A percentile compares a stretch with the other conserved stretches of the same genome.
These are phyloP conservation scores for Pythium insidiosum DNA, from an alignment of 352 stramenopile genomes.

Conservation along the genomic window DNA sequence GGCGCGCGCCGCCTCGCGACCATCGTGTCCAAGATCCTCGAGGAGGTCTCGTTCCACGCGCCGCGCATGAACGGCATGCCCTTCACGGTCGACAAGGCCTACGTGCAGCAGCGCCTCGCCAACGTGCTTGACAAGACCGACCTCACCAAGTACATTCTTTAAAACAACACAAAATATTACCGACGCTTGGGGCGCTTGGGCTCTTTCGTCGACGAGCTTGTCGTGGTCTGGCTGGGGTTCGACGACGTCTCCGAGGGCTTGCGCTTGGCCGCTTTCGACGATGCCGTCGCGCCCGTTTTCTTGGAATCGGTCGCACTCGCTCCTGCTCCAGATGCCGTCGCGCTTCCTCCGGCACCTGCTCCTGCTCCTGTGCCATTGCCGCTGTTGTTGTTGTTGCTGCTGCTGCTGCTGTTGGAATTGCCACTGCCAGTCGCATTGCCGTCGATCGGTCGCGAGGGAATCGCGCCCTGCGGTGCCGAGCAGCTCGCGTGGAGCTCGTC, in stretches of 20 bases:
- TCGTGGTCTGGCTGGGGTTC: too few relatives aligned
- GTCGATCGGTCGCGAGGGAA: constrained; percentile 12
- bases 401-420: neutral
- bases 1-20: constrained; percentile 96
- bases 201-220: too few relatives aligned
- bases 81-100: constrained; percentile 89
- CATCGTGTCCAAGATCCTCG: constrained; percentile 95
- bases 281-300: too few relatives aligned
- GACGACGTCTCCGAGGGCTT: too few relatives aligned
- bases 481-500: constrained; percentile 73
- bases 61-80: constrained; percentile 80
- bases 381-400: constrained; percentile 12
- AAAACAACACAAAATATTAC: too few relatives aligned
- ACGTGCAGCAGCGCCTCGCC: constrained; percentile 90
- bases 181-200: too few relatives aligned
- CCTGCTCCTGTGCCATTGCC: neutral
- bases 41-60: constrained; percentile 97
- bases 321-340: too few relatives aligned
- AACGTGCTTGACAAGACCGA: constrained; percentile 93
- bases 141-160: constrained; percentile 97
- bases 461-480: constrained; percentile 48
- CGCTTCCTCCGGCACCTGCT: neutral
- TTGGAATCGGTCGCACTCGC: too few relatives aligned
- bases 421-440: neutral
- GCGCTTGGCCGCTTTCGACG: too few relatives aligned